Percentiles rank a stretch among this genome's conserved stretches.
phyloP scores from a whole-genome alignment of 768 basidiomycete genomes.

The Tylopilus felleus region DNA sequence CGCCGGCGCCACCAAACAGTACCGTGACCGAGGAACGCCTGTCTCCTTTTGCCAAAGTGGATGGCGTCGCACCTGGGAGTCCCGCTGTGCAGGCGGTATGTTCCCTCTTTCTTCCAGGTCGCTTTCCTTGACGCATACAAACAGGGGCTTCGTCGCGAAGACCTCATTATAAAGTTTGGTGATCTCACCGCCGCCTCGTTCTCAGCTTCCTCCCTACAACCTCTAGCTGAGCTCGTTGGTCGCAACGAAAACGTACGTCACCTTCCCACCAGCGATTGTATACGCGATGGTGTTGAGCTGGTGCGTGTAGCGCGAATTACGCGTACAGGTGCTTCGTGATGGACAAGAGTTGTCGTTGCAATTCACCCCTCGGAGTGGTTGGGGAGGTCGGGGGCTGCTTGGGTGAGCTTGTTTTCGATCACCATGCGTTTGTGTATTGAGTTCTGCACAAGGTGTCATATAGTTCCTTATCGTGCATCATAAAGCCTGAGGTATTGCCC shows the following conservation, averaged over 20 bases:
- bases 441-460: slow-evolving; percentile 49
- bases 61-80: slow-evolving; percentile 74
- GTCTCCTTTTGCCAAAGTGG: slow-evolving; percentile 74
- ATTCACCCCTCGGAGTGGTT: slow-evolving; percentile 69
- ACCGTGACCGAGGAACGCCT: slow-evolving; percentile 11
- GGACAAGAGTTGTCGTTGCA: slow-evolving; percentile 44
- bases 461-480: slow-evolving; percentile 45
- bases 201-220: slow-evolving; percentile 53
- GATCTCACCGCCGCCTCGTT: slow-evolving; percentile 53
- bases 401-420: slow-evolving; percentile 49
- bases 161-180: slow-evolving; percentile 75
- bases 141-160: slow-evolving; percentile 66
- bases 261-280: neutral
- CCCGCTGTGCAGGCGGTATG: slow-evolving; percentile 82
- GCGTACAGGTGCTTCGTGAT: slow-evolving; percentile 55
- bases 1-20: slow-evolving; percentile 21
- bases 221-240: slow-evolving; percentile 71
- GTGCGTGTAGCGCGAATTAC: slow-evolving; percentile 50
- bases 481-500: neutral
- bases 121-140: neutral
- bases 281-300: neutral
- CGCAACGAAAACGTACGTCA: slow-evolving; percentile 71
- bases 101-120: slow-evolving; percentile 6
- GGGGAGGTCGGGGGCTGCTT: slow-evolving; percentile 85
- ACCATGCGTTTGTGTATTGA: slow-evolving; percentile 1